Conservation (phyloP, 352 stramenopile species). For the Globisporangium cystogenes region DNA sequence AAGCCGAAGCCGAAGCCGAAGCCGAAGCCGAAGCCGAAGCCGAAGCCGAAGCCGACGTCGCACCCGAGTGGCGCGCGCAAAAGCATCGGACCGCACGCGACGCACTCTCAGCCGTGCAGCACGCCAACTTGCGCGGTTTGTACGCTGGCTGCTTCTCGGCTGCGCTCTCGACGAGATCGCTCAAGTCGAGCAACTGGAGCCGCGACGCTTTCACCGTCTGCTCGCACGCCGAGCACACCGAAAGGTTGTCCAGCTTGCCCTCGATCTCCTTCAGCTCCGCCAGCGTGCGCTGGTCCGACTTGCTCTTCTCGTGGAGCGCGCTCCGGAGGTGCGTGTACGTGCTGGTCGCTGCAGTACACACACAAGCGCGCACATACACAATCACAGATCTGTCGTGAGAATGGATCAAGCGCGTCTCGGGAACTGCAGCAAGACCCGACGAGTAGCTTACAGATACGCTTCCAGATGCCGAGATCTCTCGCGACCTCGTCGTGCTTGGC, state of each 20-base stretch:
- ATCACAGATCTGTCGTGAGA: not conserved
- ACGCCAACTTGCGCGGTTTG: slow-evolving; percentile 2
- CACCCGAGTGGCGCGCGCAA: slow-evolving; percentile 9
- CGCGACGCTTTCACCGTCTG: not conserved
- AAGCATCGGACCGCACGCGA: slow-evolving; percentile 9
- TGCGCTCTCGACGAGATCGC: not conserved
- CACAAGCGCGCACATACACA: not conserved
- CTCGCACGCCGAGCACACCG: slow-evolving; percentile 2
- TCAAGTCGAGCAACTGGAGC: not conserved
- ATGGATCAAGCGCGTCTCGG: not conserved
- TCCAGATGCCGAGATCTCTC: slow-evolving; percentile 21
- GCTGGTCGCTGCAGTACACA: slow-evolving; percentile 2
- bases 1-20: too few species aligned
- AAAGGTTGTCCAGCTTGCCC: slow-evolving; percentile 1
- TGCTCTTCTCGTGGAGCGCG: slow-evolving; percentile 1
- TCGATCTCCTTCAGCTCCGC: slow-evolving; percentile 3
- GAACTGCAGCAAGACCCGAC: too few species aligned
- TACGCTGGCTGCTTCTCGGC: not conserved
- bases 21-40: not conserved
- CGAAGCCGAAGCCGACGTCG: not conserved
- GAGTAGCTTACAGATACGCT: slow-evolving; percentile 30
- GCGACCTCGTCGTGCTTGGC: slow-evolving; percentile 17
- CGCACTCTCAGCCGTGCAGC: slow-evolving; percentile 1
- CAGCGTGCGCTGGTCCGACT: slow-evolving; percentile 1
- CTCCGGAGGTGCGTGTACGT: slow-evolving; percentile 8